Evolutionary conservation across 495 filamentous ascomycete genomes (phyloP).

Genomic region (Amorphotheca resinae): DNA sequence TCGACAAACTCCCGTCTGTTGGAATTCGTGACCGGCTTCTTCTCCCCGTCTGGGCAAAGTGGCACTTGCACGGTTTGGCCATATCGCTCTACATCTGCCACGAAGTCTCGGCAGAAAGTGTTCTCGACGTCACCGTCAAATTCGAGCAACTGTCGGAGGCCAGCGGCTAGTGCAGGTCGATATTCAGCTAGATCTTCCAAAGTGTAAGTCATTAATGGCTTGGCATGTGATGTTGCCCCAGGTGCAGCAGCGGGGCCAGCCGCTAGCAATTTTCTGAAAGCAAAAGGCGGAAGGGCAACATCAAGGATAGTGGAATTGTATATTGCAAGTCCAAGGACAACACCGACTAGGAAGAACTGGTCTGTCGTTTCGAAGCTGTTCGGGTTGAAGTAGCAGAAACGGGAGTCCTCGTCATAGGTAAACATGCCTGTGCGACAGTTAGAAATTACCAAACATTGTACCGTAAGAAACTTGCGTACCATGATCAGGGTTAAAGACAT

Average conservation of each 20-base stretch:
- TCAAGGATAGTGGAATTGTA: slow-evolving; percentile 96
- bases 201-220: slow-evolving; percentile 54
- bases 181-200: slow-evolving; percentile 81
- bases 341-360: slow-evolving; percentile 86
- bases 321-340: slow-evolving; percentile 79
- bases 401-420: slow-evolving; percentile 87
- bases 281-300: slow-evolving; percentile 82
- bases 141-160: slow-evolving; percentile 64
- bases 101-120: slow-evolving; percentile 76
- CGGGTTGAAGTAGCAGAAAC: slow-evolving; percentile 92
- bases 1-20: slow-evolving; percentile 87
- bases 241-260: slow-evolving; percentile 46
- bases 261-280: slow-evolving; percentile 77
- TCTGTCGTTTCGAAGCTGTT: slow-evolving; percentile 85
- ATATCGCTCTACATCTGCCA: slow-evolving; percentile 66
- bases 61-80: slow-evolving; percentile 52
- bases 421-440: slow-evolving; percentile 54
- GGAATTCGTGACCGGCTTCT: slow-evolving; percentile 64
- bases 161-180: slow-evolving; percentile 62
- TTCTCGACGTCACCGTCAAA: slow-evolving; percentile 77
- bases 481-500: slow-evolving; percentile 85
- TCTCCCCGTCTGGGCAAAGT: slow-evolving; percentile 66
- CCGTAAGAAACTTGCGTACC: slow-evolving; percentile 37
- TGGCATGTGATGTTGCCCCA: slow-evolving; percentile 39
- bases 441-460: not conserved